Conservation (phyloP, 345 rosid species). For the Gossypium longicalyx region DNA sequence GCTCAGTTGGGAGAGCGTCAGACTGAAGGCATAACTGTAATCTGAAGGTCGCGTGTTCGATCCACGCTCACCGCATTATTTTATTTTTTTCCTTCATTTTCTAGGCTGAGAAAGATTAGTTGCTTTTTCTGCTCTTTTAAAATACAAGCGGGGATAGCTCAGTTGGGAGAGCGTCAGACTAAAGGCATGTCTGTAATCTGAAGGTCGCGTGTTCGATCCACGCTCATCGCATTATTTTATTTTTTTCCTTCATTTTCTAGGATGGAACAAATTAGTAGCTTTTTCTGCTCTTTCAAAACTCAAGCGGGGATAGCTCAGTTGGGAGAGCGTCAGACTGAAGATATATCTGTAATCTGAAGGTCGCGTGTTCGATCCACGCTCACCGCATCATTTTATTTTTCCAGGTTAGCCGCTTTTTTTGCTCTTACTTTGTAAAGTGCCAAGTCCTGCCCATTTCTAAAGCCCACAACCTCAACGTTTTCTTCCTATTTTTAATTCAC, state of each 20-base stretch:
- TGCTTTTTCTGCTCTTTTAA: too few relatives aligned
- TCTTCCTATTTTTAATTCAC: too few relatives aligned
- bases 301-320: slow-evolving; percentile 84
- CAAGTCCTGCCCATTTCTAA: too few relatives aligned
- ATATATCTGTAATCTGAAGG: slow-evolving; percentile 46
- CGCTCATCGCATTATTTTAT: slow-evolving; percentile 50
- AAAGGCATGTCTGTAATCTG: slow-evolving; percentile 39
- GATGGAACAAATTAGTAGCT: accelerated
- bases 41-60: slow-evolving; percentile 82
- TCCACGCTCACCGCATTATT: slow-evolving; percentile 70
- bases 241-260: too few relatives aligned
- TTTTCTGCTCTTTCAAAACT: accelerated
- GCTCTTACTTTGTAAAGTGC: too few relatives aligned
- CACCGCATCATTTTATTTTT: slow-evolving; percentile 38
- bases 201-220: slow-evolving; percentile 86
- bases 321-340: slow-evolving; percentile 92
- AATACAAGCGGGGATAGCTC: slow-evolving; percentile 62
- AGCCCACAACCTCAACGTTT: too few relatives aligned
- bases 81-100: too few relatives aligned
- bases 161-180: slow-evolving; percentile 91
- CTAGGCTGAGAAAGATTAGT: too few relatives aligned
- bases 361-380: slow-evolving; percentile 83
- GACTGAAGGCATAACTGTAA: slow-evolving; percentile 41
- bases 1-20: slow-evolving; percentile 93
- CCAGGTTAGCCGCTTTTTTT: too few relatives aligned